Base-by-base conservation (phyloP, 352 stramenopile species). In the Globisporangium lucens region DNA sequence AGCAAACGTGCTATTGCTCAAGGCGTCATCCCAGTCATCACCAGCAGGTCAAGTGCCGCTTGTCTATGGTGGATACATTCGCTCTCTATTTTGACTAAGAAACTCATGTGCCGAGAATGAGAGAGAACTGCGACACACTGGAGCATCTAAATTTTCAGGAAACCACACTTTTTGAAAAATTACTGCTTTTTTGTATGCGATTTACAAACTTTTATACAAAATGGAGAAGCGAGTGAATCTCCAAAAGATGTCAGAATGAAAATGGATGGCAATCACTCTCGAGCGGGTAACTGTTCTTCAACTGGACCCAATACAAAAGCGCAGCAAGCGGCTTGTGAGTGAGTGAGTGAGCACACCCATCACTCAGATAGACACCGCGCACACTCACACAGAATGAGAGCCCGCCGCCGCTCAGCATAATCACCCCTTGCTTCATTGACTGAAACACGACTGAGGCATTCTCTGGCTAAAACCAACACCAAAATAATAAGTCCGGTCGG, bases 271-370 rank as follows among this genome's bases (percentile, higher is more conserved):
- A 55, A 55, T 55, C 20, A 30, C 2, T 56, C n/a, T 46, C 4
- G 27, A 10, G 33, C n/a, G 4, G 7, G 33, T 49, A 13, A 49
- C 56, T 61, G 56, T 61, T 61, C 56, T 61, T 61, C 56, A 61
- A 61, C 56, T 47, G 56, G 30, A 61, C 33, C 56, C 29, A 35
- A 24, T 12, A 13, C 36, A 20, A 20, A 1, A 46, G 12, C 17
- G 30, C 30, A 51, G 43, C 41, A 20, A 49, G 15, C 5, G 24
- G 24, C 24, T 24, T 24, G 24, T 24, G 24, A 24, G 24, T 24
- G 24, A 24, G 3, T 49, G 38, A 5, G 38, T 49, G 41, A n/a
- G 15, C 41, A n/a, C 43, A 51, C 43, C 43, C 43, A 51, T 51
- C 17, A 51, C 43, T 51, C 43, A 51, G 15, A 22, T 4, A 7